phyloP scores from a whole-genome alignment of 1,284 basidiomycete species.

The Apiotrichum gamsii region DNA sequence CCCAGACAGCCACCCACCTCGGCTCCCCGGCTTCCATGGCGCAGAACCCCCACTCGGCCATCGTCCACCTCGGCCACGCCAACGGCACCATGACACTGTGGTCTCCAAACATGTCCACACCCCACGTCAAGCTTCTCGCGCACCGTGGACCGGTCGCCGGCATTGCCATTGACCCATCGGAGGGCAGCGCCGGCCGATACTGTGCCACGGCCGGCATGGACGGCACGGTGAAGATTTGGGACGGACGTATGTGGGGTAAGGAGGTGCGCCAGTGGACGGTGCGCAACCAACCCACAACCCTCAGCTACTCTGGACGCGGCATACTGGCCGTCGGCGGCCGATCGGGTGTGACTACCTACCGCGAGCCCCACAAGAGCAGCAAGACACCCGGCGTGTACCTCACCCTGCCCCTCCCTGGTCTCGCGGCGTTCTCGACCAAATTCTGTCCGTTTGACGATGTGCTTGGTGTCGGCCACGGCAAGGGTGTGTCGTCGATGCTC shows the following conservation, averaged over 20 bases:
- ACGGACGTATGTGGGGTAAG: slow-evolving; percentile 88
- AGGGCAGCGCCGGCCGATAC: slow-evolving; percentile 68
- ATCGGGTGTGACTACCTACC: slow-evolving; percentile 67
- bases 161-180: slow-evolving; percentile 71
- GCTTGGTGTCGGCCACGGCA: slow-evolving; percentile 63
- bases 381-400: slow-evolving; percentile 57
- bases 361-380: slow-evolving; percentile 17
- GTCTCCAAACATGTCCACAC: slow-evolving; percentile 88
- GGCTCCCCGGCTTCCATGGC: slow-evolving; percentile 81
- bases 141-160: slow-evolving; percentile 82
- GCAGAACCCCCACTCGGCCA: slow-evolving; percentile 86
- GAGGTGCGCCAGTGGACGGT: slow-evolving; percentile 73
- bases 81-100: slow-evolving; percentile 80
- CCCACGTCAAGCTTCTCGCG: slow-evolving; percentile 84
- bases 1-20: slow-evolving; percentile 83
- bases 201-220: slow-evolving; percentile 87
- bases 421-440: slow-evolving; percentile 55
- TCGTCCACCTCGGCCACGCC: slow-evolving; percentile 88
- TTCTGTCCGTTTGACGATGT: slow-evolving; percentile 94
- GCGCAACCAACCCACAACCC: slow-evolving; percentile 50
- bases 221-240: slow-evolving; percentile 88
- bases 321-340: slow-evolving; percentile 75
- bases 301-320: slow-evolving; percentile 60
- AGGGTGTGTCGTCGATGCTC: slow-evolving; percentile 75
- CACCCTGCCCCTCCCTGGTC: slow-evolving; percentile 59